Evolutionary conservation across 176 grass and related monocot genomes (phyloP).

Genomic region (Tuctoria greenei): DNA sequence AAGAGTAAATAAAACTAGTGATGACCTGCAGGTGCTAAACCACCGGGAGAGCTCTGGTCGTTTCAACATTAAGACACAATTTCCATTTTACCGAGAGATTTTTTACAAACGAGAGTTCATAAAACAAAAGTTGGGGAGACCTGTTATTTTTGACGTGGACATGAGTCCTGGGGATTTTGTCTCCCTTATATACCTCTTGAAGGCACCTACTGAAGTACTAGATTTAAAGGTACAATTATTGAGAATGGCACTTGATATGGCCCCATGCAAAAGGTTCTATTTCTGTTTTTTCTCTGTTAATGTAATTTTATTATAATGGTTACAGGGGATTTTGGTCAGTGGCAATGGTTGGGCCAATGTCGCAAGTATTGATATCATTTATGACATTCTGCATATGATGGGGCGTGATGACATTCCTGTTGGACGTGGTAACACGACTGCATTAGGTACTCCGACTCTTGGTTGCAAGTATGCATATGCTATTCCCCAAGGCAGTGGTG

Average conservation of each 20-base stretch:
- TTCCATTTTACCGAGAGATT: conserved; percentile 73
- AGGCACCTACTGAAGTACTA: conserved; percentile 65
- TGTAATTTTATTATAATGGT: conserved; percentile 9
- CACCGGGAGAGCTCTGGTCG: conserved; percentile 43
- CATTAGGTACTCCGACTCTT: conserved; percentile 55
- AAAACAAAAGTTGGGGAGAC: conserved; percentile 42
- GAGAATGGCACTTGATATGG: background rate
- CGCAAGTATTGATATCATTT: conserved; percentile 78
- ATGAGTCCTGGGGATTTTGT: conserved; percentile 93
- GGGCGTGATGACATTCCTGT: conserved; percentile 88
- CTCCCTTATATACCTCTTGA: conserved; percentile 85
- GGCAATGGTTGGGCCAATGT: conserved; percentile 79
- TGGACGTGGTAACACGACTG: conserved; percentile 69
- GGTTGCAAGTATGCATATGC: conserved; percentile 66
- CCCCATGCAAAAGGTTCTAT: background rate
- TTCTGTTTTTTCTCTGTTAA: background rate
- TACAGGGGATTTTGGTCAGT: conserved; percentile 75
- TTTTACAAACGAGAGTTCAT: conserved; percentile 44
- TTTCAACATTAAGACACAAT: conserved; percentile 61
- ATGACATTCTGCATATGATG: conserved; percentile 92
- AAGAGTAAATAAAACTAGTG: conserved; percentile 19
- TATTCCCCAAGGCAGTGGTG: conserved; percentile 75
- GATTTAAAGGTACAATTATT: conserved; percentile 65
- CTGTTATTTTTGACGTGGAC: conserved; percentile 77
- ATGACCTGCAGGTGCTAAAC: conserved; percentile 63